Base-by-base conservation (phyloP, 1,139 yeast genomes). In the Candida freyschussii region DNA sequence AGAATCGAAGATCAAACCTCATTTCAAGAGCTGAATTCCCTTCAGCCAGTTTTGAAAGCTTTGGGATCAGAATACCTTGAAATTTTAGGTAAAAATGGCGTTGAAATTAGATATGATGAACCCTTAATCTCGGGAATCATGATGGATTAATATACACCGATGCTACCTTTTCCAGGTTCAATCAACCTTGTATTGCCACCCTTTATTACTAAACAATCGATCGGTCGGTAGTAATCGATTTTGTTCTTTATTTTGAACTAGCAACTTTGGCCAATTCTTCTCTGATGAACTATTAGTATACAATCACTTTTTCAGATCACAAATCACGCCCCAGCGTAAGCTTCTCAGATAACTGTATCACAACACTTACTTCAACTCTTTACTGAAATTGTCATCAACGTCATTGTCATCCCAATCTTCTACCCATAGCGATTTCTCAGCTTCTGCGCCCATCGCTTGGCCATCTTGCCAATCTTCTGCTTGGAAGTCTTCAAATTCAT, bases 321-420 rank as follows among this genome's bases (percentile, higher is more conserved):
- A n/a, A n/a, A n/a, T n/a, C n/a, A n/a, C n/a, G n/a, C n/a, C n/a
- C n/a, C n/a, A n/a, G n/a, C n/a, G n/a, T n/a, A n/a, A n/a, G 7
- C 15, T 11, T 20, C 10, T 7, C 6, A 6, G n/a, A 11, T 2
- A 18, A 5, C n/a, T 6, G 16, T 2, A 7, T 8, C 10, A 4
- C 7, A 17, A 13, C 7, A 41, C 75, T 40, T 57, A 65, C 71
- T 78, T 72, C 52, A 85, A 66, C 48, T 70, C 75, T 39, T 67
- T 69, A 21, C 87, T 74, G 56, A 85, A 85, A 43, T 81, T 83
- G 54, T 84, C 95, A 46, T 80, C 85, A 39, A 78, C 78, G 51
- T 85, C 93, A 47, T 78, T 91, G 53, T 83, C 95, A 50, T 85
- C 95, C 95, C 96, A 86, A 54, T 83, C 87, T 57, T 85, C 94